phyloP scores from a whole-genome alignment of 768 basidiomycete genomes.

The Xerocomus brunneocitrinus region DNA sequence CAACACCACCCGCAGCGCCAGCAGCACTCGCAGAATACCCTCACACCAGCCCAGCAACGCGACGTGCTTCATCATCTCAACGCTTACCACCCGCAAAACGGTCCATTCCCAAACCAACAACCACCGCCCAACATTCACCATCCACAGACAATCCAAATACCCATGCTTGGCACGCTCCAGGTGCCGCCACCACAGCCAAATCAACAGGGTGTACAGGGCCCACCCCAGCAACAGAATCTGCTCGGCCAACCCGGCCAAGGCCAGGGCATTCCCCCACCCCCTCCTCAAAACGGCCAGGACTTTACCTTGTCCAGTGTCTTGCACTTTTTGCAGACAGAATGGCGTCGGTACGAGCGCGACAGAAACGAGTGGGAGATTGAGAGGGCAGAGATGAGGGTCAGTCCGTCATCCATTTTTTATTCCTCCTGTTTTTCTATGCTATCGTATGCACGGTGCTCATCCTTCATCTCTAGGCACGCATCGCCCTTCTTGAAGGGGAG shows the following conservation, averaged over 20 bases:
- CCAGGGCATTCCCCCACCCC: constrained; percentile 63
- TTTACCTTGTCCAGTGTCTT: constrained; percentile 91
- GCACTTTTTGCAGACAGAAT: constrained; percentile 97
- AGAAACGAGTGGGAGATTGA: constrained; percentile 99
- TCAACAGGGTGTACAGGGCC: constrained; percentile 34
- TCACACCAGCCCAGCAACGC: constrained; percentile 23
- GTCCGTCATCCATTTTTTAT: constrained; percentile 22
- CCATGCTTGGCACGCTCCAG: constrained; percentile 73
- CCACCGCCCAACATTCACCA: constrained; percentile 33
- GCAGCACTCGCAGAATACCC: constrained; percentile 27
- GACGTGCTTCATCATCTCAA: constrained; percentile 28
- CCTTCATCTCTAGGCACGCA: constrained; percentile 66
- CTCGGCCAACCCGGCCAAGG: constrained; percentile 53
- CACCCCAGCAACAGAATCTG: constrained; percentile 50
- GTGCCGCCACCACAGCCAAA: constrained; percentile 50
- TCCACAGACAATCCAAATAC: constrained; percentile 46
- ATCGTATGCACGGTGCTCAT: constrained; percentile 4
- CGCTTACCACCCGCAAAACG: constrained; percentile 29
- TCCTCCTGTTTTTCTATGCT: neutral
- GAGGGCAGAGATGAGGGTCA: constrained; percentile 95
- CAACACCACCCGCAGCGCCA: constrained; percentile 19
- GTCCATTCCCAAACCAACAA: constrained; percentile 15
- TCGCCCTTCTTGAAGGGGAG: constrained; percentile 95
- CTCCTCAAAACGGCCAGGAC: constrained; percentile 85
- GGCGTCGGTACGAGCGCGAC: constrained; percentile 96